Base-by-base conservation (phyloP, 257 asterid genomes). In the Anisodus acutangulus region DNA sequence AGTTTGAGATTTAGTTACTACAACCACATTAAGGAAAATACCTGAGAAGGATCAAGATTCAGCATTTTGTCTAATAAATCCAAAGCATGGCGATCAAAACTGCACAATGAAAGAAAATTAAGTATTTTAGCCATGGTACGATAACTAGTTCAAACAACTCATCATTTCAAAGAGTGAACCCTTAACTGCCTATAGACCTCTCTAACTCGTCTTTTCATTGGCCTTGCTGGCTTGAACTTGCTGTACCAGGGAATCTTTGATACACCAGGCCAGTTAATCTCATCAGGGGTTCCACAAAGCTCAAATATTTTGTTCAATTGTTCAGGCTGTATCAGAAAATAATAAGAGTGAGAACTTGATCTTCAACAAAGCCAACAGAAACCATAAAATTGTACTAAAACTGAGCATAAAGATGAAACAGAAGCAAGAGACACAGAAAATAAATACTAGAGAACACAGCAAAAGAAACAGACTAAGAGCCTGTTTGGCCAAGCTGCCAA, bases 271-370 rank as follows among this genome's bases (percentile, higher is more conserved):
- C 99, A 97, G 11, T 89, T 89, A 82, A 90, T 76, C 90, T 97
- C 99, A 88, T 97, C 99, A 62, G 99, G 99, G 68, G 95, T 88
- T 79, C 99, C 99, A 89, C 99, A 97, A 85, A 97, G 98, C 91
- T 97, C 98, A 86, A 86, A 97, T 88, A 97, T 97, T 90, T 93
- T 97, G 88, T 85, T 93, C 84, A 97, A 89, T 90, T 97, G 99
- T 83, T 97, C 99, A 35, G 97, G 95, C 99, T 97, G 90, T 86
- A 88, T 6, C 22, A 79, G 60, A 51, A 35, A 19, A 22, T 31
- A 8, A 82, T 9, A 11, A 22, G 86, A 80, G 71, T 35, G 53
- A 51, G 79, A 53, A 58, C 49, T 49, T 37, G 83, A 35, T 58
- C 70, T 80, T 80, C 71, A 80, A 66, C 19, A 9, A 76, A 51